Evolutionary conservation across 108 stramenopile species (phyloP), one percentile per base, ranked within the genome.

Genomic region (Cylindrotheca fusiformis): DNA sequence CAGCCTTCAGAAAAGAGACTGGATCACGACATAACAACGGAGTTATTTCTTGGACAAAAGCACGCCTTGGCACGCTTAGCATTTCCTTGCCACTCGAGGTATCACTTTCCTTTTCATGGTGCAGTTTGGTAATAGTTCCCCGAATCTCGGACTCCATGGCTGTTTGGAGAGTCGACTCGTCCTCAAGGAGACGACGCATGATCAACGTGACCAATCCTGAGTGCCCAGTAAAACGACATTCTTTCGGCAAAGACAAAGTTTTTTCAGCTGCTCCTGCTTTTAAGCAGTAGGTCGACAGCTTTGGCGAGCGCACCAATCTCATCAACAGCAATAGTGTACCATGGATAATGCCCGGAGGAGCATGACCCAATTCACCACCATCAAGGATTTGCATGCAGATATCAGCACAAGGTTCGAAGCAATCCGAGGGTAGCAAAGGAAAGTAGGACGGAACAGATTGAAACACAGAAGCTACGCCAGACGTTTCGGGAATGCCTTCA

Each of bases 91-190:
- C 71, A 48, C 41, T 60, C 55, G 68, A 53, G 47, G 46, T 51
- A 20, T 72, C 69, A 50, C 58, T 68, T 47, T 60, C 73, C 55
- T 79, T 75, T 55, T 67, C 87, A 48, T 66, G 73, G 53, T 63
- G 64, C 12, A 95, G 62, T 44, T 80, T 84, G 1, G 84, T 44
- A 18, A 91, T 67, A 18, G 63, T 67, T 45, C 73, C 60, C 19
- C 94, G 68, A 31, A 97, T 94, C 66, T 97, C 94, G 32, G 86
- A 85, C 60, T 97, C 94, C 96, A 97, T 97, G 36, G 86, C 73
- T 0, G 79, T 58, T 67, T 90, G 90, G 30, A 97, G 77, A 17
- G 90, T 94, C 14, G 60, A 45, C 23, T 90, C 90, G 68, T 97
- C 96, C 66, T 95, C 94, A 1, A 95, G 71, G 48, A 97, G 68